Conservation (phyloP, 108 stramenopile genomes). For the Cyclotella distinguenda region DNA sequence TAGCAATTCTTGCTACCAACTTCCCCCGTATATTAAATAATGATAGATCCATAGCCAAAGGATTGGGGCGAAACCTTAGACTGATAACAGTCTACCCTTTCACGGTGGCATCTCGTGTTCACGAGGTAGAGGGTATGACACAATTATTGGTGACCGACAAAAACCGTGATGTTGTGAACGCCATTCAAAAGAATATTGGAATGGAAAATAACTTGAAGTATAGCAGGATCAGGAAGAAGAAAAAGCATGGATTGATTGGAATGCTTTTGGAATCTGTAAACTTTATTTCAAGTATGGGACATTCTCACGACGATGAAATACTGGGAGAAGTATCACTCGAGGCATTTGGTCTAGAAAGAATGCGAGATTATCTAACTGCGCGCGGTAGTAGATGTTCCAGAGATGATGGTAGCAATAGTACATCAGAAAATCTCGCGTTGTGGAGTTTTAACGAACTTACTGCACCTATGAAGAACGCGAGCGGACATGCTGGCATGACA, state of each 20-base stretch:
- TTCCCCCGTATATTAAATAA: not conserved
- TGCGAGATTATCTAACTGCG: conserved; percentile 8
- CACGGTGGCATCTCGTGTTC: not conserved
- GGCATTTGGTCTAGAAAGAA: not conserved
- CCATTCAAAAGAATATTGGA: conserved; percentile 20
- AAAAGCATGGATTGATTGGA: not conserved
- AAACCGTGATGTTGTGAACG: conserved; percentile 8
- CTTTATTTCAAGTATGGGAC: conserved; percentile 4
- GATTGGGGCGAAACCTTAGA: not conserved
- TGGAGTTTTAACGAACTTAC: not conserved
- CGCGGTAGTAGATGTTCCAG: conserved; percentile 2
- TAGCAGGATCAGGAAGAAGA: not conserved
- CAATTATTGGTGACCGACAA: conserved; percentile 13
- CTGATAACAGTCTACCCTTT: conserved; percentile 14
- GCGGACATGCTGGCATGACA: not conserved
- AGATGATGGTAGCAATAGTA: not conserved
- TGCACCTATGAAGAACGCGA: not conserved
- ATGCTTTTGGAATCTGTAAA: conserved; percentile 1
- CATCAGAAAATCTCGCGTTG: not conserved
- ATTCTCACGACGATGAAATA: not conserved
- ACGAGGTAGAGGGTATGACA: not conserved
- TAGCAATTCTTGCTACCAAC: not conserved
- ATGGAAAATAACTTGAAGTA: conserved; percentile 12
- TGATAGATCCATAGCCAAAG: not conserved
- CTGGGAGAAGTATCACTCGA: conserved; percentile 13